A percentile compares a stretch with the other conserved stretches of the same genome.
These are phyloP conservation scores for Aspergillus conjunctus DNA, from an alignment of 495 filamentous ascomycete species.

Conservation along the genomic window DNA sequence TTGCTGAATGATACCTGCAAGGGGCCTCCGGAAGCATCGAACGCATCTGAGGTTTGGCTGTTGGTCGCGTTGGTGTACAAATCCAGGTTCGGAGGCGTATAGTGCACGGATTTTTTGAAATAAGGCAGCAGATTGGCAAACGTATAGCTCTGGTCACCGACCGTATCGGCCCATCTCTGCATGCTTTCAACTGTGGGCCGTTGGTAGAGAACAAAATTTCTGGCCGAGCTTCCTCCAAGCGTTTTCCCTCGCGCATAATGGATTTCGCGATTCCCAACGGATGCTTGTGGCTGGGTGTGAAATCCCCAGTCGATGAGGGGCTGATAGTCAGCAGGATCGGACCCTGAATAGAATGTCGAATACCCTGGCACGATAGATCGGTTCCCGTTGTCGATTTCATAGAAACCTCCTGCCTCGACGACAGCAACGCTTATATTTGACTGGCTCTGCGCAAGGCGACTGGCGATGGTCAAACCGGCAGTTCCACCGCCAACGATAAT, in stretches of 20 bases:
- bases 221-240: constrained; percentile 36
- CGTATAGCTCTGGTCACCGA: constrained; percentile 54
- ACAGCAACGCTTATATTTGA: constrained; percentile 40
- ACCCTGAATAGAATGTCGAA: constrained; percentile 57
- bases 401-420: constrained; percentile 58
- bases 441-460: constrained; percentile 35
- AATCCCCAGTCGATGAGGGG: constrained; percentile 54
- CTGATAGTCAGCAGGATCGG: constrained; percentile 46
- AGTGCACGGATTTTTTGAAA: constrained; percentile 50
- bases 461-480: constrained; percentile 44
- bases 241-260: constrained; percentile 36
- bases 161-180: constrained; percentile 55
- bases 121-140: constrained; percentile 55
- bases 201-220: constrained; percentile 51
- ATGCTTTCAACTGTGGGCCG: constrained; percentile 40
- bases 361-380: constrained; percentile 48
- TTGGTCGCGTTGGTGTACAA: constrained; percentile 36
- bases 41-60: constrained; percentile 26
- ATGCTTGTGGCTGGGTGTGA: constrained; percentile 40
- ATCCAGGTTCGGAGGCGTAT: constrained; percentile 49
- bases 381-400: constrained; percentile 53
- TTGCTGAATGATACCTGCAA: constrained; percentile 36
- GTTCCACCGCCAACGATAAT: constrained; percentile 45
- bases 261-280: constrained; percentile 22
- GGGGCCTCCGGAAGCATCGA: constrained; percentile 36